Conservation (phyloP, 495 filamentous ascomycete genomes). For the Elaphomyces granulatus region DNA sequence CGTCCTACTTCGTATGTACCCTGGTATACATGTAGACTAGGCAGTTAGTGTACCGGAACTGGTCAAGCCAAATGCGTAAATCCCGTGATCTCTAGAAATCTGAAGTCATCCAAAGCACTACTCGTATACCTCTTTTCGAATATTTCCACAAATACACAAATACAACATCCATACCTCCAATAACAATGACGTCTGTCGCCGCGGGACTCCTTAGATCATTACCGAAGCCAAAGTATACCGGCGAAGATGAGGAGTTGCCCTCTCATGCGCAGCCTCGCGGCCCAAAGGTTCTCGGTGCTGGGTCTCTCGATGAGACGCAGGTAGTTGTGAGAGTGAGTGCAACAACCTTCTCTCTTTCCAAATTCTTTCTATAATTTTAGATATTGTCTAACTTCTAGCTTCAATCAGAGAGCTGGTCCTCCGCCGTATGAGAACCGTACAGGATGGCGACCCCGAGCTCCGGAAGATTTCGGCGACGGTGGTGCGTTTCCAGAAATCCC, state of each 20-base stretch:
- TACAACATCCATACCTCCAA: background rate
- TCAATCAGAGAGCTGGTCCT: conserved; percentile 56
- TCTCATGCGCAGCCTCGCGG: conserved; percentile 58
- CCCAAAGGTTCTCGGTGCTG: conserved; percentile 62
- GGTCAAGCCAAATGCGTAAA: too few relatives aligned
- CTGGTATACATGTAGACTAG: too few relatives aligned
- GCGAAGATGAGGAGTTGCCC: conserved; percentile 70
- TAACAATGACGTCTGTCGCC: conserved; percentile 52
- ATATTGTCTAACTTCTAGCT: conserved; percentile 2
- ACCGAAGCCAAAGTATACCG: conserved; percentile 79
- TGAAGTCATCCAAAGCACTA: too few relatives aligned
- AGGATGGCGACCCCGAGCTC: conserved; percentile 72
- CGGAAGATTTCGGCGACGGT: conserved; percentile 91
- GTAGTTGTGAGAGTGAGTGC: conserved; percentile 60
- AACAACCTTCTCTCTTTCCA: background rate
- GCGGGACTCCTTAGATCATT: conserved; percentile 67
- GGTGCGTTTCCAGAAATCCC: conserved; percentile 92
- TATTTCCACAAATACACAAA: too few relatives aligned
- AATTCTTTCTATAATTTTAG: background rate
- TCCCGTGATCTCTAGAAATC: too few relatives aligned
- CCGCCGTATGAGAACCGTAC: conserved; percentile 73
- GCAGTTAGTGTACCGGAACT: too few relatives aligned
- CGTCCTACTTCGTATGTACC: too few relatives aligned
- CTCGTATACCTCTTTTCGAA: too few relatives aligned
- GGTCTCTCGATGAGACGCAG: conserved; percentile 70